Conservation (phyloP, 441 rosid species). For the Theobroma grandiflorum region DNA sequence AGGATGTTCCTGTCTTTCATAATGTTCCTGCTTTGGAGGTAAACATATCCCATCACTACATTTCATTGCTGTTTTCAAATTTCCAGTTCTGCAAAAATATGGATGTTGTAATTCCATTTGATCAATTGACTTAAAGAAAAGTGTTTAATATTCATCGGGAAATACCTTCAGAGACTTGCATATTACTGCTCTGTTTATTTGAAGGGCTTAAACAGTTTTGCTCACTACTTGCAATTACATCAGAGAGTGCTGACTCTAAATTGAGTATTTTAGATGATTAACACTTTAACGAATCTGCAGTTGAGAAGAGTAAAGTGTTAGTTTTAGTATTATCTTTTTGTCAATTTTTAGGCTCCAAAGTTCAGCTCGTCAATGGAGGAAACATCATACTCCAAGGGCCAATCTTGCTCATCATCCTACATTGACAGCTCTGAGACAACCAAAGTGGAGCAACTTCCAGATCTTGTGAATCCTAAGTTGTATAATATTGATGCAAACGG, state of each 20-base stretch:
- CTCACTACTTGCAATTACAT: background rate
- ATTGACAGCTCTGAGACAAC: slow-evolving; percentile 27
- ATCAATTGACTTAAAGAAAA: slow-evolving; percentile 7
- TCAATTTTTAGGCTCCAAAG: slow-evolving; percentile 35
- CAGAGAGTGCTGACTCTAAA: background rate
- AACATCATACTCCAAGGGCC: slow-evolving; percentile 42
- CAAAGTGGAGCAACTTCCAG: slow-evolving; percentile 40
- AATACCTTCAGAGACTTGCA: background rate
- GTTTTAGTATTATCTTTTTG: background rate
- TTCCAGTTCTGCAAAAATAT: background rate
- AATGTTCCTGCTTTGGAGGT: slow-evolving; percentile 47
- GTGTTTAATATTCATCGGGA: background rate
- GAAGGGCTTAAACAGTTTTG: background rate
- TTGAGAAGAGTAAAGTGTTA: too few relatives aligned
- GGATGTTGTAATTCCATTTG: background rate
- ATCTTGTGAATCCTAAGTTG: slow-evolving; percentile 43
- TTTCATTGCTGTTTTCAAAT: background rate
- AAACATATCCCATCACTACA: background rate
- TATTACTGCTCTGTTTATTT: background rate
- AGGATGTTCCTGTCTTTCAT: slow-evolving; percentile 35
- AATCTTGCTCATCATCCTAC: slow-evolving; percentile 39
- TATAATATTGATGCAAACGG: slow-evolving; percentile 34
- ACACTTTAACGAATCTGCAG: too few relatives aligned
- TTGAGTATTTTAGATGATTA: background rate
- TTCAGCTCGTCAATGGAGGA: slow-evolving; percentile 49